These are phyloP conservation scores for Ophiostoma himal-ulmi DNA, from an alignment of 2,329 filamentous ascomycete genomes.

Conservation along the genomic window DNA sequence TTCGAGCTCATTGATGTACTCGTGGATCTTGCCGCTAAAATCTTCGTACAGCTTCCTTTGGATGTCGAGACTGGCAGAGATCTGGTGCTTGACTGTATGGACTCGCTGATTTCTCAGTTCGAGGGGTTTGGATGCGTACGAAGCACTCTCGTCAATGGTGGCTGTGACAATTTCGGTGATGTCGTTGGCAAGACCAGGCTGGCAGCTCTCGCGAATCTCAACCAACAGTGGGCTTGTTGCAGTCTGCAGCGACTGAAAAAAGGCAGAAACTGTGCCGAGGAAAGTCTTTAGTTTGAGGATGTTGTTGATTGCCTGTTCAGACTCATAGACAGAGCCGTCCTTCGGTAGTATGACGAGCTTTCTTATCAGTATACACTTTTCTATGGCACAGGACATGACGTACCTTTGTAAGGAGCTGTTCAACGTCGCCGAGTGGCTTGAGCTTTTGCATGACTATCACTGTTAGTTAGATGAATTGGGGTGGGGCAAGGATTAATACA, in stretches of 20 bases:
- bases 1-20: constrained; percentile 54
- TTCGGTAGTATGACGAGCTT: constrained; percentile 70
- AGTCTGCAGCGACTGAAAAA: constrained; percentile 63
- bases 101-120: constrained; percentile 85
- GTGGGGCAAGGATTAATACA: background rate
- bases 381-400: background rate
- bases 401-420: constrained; percentile 71
- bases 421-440: constrained; percentile 69
- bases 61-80: constrained; percentile 26
- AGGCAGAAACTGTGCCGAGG: constrained; percentile 56
- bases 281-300: constrained; percentile 83
- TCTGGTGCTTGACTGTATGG: constrained; percentile 67
- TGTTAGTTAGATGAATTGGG: too few relatives aligned
- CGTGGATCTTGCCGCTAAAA: constrained; percentile 62
- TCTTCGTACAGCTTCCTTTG: constrained; percentile 78
- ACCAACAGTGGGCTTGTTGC: constrained; percentile 59
- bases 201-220: constrained; percentile 64
- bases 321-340: constrained; percentile 58
- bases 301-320: constrained; percentile 79
- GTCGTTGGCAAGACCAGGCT: constrained; percentile 53
- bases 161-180: constrained; percentile 60
- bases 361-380: background rate
- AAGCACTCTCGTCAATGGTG: constrained; percentile 74
- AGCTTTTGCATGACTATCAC: constrained; percentile 24
- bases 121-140: constrained; percentile 69